Base-by-base conservation (phyloP, 2,329 filamentous ascomycete genomes). In the Clonostachys rosea region DNA sequence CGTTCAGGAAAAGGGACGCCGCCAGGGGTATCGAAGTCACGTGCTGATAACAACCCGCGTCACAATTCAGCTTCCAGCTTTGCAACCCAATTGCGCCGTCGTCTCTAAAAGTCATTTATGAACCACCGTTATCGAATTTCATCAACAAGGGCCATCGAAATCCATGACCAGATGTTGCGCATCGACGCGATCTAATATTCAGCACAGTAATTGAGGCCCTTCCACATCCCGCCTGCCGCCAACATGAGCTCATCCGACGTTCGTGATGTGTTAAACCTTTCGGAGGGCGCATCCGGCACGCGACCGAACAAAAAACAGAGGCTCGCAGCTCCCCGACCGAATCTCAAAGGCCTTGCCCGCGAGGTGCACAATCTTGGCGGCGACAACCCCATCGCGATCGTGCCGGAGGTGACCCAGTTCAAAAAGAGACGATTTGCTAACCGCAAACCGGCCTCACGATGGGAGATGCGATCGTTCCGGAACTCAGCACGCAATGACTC, bases 191-290 rank as follows among this genome's bases (percentile, higher is more conserved):
- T 30, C 10, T 30, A 30, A 30, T 30, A 10, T 30, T 30, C 9
- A 30, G 24, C 24, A 10, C 9, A 30, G 24, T 30, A 30, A 9
- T 30, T 30, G 24, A 50, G 47, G 44, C 44, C 40, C 36, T 17
- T 20, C 45, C 16, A 34, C 51, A 24, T 49, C 50, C 47, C 42
- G 24, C 24, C 53, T 50, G 49, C 55, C 48, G 53, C 54, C 59
- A 74, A 59, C 53, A 89, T 89, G 84, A 77, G 85, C 51, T 86
- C 86, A 52, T 80, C 84, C 65, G 90, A 95, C 75, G 82, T 95
- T 57, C 89, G 88, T 71, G 90, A 95, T 65, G 89, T 95, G 62
- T 83, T 95, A 61, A 89, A 91, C 66, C 75, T 95, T 63, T 85
- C 86, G 44, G 84, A 83, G 34, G 68, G 72, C 50, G 20, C 40